A percentile compares a stretch with the other conserved stretches of the same genome.
Conservation (phyloP, 1,139 yeast species). For the Debaryomyces psychrophilus region DNA sequence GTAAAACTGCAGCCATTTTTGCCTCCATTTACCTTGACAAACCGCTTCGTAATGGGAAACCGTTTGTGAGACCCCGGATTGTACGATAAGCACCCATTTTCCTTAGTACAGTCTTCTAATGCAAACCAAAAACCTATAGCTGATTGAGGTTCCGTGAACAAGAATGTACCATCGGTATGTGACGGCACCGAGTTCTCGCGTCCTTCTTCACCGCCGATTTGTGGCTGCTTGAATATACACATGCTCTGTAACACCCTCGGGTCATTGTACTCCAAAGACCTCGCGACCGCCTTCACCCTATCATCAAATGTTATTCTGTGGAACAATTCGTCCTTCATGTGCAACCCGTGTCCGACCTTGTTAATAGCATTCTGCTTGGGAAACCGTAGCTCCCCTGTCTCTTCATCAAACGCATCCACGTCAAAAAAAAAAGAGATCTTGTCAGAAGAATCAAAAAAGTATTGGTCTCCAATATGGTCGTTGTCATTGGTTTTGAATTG, state of each 20-base stretch:
- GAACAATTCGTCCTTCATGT: constrained; percentile 54
- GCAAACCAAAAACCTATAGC: constrained; percentile 88
- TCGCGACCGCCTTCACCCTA: constrained; percentile 55
- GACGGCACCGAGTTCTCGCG: constrained; percentile 74
- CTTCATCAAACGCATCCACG: constrained; percentile 62
- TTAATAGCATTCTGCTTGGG: constrained; percentile 65
- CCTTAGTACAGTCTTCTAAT: constrained; percentile 67
- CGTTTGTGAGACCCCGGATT: constrained; percentile 75
- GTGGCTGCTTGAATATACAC: constrained; percentile 80
- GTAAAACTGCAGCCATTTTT: constrained; percentile 57
- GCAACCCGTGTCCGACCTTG: constrained; percentile 81
- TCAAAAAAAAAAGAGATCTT: constrained; percentile 74
- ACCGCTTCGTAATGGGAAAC: constrained; percentile 62
- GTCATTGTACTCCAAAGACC: constrained; percentile 55
- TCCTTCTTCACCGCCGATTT: constrained; percentile 24
- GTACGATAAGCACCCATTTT: constrained; percentile 72
- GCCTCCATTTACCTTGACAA: constrained; percentile 56
- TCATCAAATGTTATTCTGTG: constrained; percentile 52
- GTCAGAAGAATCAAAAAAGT: constrained; percentile 70
- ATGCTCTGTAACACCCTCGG: constrained; percentile 78
- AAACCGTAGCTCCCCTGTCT: constrained; percentile 48
- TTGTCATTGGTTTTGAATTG: constrained; percentile 68
- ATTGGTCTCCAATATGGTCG: constrained; percentile 72
- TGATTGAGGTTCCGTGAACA: constrained; percentile 70
- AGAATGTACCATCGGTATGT: constrained; percentile 76